These are phyloP conservation scores for Cryphonectria naterciae DNA, from an alignment of 2,329 filamentous ascomycete species.

Conservation along the genomic window DNA sequence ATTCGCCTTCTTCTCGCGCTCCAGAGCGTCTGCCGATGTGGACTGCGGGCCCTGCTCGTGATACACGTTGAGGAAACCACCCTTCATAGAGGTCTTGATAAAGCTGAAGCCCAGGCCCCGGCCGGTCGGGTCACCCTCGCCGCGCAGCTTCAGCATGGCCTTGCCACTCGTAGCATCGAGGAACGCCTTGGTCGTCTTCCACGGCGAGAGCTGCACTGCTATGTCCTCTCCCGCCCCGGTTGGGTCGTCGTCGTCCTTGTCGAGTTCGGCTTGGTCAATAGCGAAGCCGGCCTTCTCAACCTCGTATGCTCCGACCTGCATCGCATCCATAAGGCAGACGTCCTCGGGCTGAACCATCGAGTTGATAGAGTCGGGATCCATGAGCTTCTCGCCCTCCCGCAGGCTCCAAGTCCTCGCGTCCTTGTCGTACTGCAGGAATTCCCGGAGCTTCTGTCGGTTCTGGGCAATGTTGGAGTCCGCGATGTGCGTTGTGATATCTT, in stretches of 20 bases:
- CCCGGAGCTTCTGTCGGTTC: slow-evolving; percentile 94
- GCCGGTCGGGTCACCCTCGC: slow-evolving; percentile 91
- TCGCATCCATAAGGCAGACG: slow-evolving; percentile 90
- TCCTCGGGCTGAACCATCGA: slow-evolving; percentile 94
- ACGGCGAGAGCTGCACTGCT: slow-evolving; percentile 88
- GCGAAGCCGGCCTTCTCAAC: slow-evolving; percentile 87
- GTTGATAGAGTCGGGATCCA: slow-evolving; percentile 80
- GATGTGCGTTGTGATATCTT: slow-evolving; percentile 90
- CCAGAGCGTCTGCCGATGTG: slow-evolving; percentile 80
- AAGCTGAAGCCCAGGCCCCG: slow-evolving; percentile 95
- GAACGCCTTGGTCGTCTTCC: slow-evolving; percentile 97
- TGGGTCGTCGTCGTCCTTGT: slow-evolving; percentile 65
- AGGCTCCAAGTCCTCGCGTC: slow-evolving; percentile 87
- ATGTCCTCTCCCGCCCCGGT: slow-evolving; percentile 71
- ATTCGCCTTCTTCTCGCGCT: slow-evolving; percentile 84
- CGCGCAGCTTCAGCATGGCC: slow-evolving; percentile 94
- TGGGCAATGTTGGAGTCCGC: slow-evolving; percentile 93
- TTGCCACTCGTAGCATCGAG: slow-evolving; percentile 91
- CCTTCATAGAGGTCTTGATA: slow-evolving; percentile 98
- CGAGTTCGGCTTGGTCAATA: slow-evolving; percentile 67
- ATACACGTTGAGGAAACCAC: slow-evolving; percentile 85
- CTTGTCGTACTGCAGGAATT: slow-evolving; percentile 91
- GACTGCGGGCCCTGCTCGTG: slow-evolving; percentile 60
- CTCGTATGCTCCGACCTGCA: slow-evolving; percentile 93
- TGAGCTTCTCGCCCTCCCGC: slow-evolving; percentile 70